phyloP scores from a whole-genome alignment of 2,329 filamentous ascomycete genomes.

The Fusarium sp. region DNA sequence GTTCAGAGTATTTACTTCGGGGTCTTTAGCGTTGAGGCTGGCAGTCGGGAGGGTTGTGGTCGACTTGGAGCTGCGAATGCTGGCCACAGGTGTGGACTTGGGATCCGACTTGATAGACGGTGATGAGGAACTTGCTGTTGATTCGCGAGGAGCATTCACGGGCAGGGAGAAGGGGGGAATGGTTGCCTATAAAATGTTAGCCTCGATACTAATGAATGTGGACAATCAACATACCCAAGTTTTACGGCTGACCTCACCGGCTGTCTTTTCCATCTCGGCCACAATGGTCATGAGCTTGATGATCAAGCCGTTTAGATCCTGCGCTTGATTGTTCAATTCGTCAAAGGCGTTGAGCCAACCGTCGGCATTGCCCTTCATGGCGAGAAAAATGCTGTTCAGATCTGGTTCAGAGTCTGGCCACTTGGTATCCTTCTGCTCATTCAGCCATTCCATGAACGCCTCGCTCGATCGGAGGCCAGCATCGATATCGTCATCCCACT shows the following conservation, averaged over 20 bases:
- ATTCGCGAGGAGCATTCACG: conserved; percentile 15
- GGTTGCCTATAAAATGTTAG: conserved; percentile 35
- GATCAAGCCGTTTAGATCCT: conserved; percentile 75
- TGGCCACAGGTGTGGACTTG: conserved; percentile 26
- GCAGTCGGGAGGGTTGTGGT: conserved; percentile 16
- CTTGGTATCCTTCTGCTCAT: conserved; percentile 69
- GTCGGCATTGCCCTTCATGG: conserved; percentile 93
- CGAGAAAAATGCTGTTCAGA: conserved; percentile 78
- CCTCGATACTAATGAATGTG: neutral
- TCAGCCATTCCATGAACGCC: conserved; percentile 81
- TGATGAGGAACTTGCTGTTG: conserved; percentile 11
- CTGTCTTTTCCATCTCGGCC: conserved; percentile 86
- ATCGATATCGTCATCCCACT: conserved; percentile 80
- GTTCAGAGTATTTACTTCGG: conserved; percentile 38
- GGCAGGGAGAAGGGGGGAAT: conserved; percentile 42
- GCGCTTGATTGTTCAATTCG: conserved; percentile 78
- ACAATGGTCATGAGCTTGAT: conserved; percentile 80
- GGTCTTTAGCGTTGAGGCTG: conserved; percentile 7
- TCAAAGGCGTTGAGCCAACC: conserved; percentile 88
- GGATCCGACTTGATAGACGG: conserved; percentile 18
- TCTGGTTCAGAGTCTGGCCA: conserved; percentile 68
- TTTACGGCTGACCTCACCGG: conserved; percentile 83
- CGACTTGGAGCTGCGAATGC: conserved; percentile 34
- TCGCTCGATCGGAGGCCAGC: conserved; percentile 81
- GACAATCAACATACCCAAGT: conserved; percentile 69